Evolutionary conservation across 2,329 filamentous ascomycete genomes (phyloP), one percentile per base, ranked within the genome.

Genomic region (Grosmannia huntii): DNA sequence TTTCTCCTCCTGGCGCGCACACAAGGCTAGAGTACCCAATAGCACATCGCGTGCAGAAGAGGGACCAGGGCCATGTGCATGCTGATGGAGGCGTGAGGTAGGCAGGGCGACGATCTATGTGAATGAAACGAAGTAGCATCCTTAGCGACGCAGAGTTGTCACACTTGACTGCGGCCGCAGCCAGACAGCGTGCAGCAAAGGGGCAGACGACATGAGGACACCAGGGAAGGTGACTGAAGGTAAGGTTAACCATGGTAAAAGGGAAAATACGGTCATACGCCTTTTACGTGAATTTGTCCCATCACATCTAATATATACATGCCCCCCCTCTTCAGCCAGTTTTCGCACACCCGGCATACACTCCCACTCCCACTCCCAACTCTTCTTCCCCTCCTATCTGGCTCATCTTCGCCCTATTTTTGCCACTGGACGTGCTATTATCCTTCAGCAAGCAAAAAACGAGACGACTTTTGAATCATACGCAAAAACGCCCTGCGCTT

Each of bases 371-470:
- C n/a, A n/a, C n/a, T 55, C 19, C 36, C n/a, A 16, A 10, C 12
- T 27, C 28, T 23, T 25, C 38, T 7, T 27, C 7, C 21, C 16
- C 23, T 54, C n/a, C 50, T 53, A 19, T 44, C 23, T 41, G 14
- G 23, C 19, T 28, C 21, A 6, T n/a, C 7, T 19, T 19, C 41
- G 19, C 19, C 41, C 14, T 27, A 28, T 23, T 36, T 23, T 36
- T 14, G 44, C 58, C 58, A 53, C 56, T 60, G 57, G 55, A 51
- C 53, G 55, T 56, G 59, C 52, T 25, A 5, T 48, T 56, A 23
- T 41, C 51, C 27, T 25, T 36, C 23, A 23, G 31, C 16, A 36
- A 41, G 31, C 12, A 27, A 27, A n/a, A n/a, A 56, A 5, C 19
- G 10, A 44, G 19, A 0, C 41, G 19, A n/a, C 19, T 19, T 4